These are phyloP conservation scores for Spathaspora arborariae DNA, from an alignment of 805 yeast species.

Conservation along the genomic window DNA sequence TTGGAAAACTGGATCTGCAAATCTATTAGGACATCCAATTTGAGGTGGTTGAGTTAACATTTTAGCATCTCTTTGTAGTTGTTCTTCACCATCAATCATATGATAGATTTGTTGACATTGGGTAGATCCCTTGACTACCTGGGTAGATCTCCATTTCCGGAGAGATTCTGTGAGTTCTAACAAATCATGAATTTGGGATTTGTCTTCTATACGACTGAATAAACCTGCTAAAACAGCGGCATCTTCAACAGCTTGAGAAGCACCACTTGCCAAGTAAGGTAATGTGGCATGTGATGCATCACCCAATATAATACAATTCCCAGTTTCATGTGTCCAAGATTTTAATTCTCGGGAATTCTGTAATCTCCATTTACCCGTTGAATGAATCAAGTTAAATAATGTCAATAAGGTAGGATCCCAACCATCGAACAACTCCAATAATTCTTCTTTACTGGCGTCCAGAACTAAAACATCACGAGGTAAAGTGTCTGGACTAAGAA, in stretches of 20 bases:
- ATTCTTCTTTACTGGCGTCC: slow-evolving; percentile 20
- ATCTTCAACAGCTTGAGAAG: slow-evolving; percentile 31
- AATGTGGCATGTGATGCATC: slow-evolving; percentile 35
- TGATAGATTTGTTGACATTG: slow-evolving; percentile 19
- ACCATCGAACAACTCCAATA: slow-evolving; percentile 16
- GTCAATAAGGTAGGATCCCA: slow-evolving; percentile 25
- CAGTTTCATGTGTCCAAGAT: slow-evolving; percentile 23
- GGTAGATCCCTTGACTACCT: slow-evolving; percentile 20
- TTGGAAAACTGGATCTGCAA: slow-evolving; percentile 24
- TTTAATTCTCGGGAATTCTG: slow-evolving; percentile 20
- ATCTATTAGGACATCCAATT: slow-evolving; percentile 17
- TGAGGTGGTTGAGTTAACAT: slow-evolving; percentile 14
- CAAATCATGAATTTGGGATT: slow-evolving; percentile 16
- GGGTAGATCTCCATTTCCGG: slow-evolving; percentile 21
- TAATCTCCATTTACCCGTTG: slow-evolving; percentile 24
- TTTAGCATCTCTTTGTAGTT: slow-evolving; percentile 18
- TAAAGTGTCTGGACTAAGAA: slow-evolving; percentile 25
- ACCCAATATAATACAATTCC: slow-evolving; percentile 26
- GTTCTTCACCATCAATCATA: slow-evolving; percentile 24
- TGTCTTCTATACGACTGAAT: slow-evolving; percentile 13
- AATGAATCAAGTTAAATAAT: slow-evolving; percentile 16
- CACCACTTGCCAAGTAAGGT: slow-evolving; percentile 31
- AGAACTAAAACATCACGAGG: slow-evolving; percentile 15
- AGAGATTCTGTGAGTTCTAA: slow-evolving; percentile 14
- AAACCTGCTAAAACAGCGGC: slow-evolving; percentile 25